Base-by-base conservation (phyloP, 768 basidiomycete species). In the Pleurotus tuoliensis region DNA sequence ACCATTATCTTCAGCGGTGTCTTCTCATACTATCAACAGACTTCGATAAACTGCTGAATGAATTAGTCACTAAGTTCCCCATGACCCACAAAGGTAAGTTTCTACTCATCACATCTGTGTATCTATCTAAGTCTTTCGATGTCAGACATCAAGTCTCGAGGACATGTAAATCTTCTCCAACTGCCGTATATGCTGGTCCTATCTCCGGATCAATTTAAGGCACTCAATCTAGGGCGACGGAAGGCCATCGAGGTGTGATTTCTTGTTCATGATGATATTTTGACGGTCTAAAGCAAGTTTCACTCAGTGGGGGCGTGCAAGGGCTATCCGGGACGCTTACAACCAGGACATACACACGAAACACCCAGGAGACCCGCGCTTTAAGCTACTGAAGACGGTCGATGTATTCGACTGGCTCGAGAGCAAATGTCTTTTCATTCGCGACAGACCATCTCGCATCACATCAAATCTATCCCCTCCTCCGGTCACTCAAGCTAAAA, bases 221-320 rank as follows among this genome's bases (percentile, higher is more conserved):
- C 58, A 34, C 64, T 81, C 4, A 62, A 75, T 16, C 50, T 69
- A 27, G 82, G 82, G 18, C 70, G 81, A 55, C 69, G 75, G 54
- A 81, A 82, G 64, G 80, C 80, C 3, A 79, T 82, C 12, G 79
- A 81, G 67, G 81, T 80, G 60, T 56, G 68, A 55, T 38, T 25
- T 15, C 12, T 45, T 20, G 7, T 44, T 18, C 30, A 11, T 11
- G 9, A 11, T 9, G 3, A 9, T 4, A 30, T 27, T 16, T 41
- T 5, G 24, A 24, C 3, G 4, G 34, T 20, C 5, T 12, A 50
- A 38, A 45, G 5, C 20, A 43, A 37, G 11, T 50, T 13, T 41
- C 22, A 3, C 1, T 24, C 13, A 83, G 82, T 81, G 79, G 78
- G 71, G 72, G 44, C 76, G 80, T 43, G 74, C 78, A 8, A 70